Evolutionary conservation across 2,329 filamentous ascomycete species (phyloP).

Genomic region (Leptographium galeiforme): DNA sequence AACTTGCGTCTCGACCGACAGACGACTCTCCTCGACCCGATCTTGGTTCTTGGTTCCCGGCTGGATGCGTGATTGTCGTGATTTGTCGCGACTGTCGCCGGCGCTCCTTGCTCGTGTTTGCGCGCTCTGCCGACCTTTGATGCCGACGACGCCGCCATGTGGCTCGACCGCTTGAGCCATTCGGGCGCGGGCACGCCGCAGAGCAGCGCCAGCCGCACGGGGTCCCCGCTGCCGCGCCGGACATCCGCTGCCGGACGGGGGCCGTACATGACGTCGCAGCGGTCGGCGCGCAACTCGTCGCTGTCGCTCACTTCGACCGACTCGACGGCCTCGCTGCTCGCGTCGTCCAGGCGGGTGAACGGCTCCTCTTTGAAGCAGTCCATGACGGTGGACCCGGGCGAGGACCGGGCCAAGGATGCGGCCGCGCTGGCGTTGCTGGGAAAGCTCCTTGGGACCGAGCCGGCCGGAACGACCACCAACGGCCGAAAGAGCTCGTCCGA

Average conservation of each 20-base stretch:
- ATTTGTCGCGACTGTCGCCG: background rate
- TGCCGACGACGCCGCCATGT: constrained; percentile 41
- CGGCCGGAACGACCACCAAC: background rate
- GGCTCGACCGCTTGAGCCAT: constrained; percentile 74
- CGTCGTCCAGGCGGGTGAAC: constrained; percentile 50
- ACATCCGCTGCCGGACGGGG: constrained; percentile 47
- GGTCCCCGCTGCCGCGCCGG: constrained; percentile 56
- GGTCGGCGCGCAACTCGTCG: constrained; percentile 63
- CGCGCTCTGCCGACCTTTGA: background rate
- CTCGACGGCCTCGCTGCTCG: constrained; percentile 62
- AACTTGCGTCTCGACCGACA: background rate
- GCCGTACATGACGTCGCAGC: constrained; percentile 53
- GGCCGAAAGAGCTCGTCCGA: background rate
- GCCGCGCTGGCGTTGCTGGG: constrained; percentile 57
- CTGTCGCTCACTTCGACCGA: constrained; percentile 65
- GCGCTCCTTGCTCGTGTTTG: background rate
- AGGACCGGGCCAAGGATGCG: constrained; percentile 37
- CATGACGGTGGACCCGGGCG: constrained; percentile 26
- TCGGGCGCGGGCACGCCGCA: constrained; percentile 44
- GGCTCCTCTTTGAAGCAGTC: constrained; percentile 54
- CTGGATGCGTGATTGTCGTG: too few relatives aligned
- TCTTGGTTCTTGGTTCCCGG: too few relatives aligned
- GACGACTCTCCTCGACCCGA: background rate
- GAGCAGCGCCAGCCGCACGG: constrained; percentile 51
- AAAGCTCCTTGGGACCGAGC: constrained; percentile 23